These are phyloP conservation scores for Botrytis squamosa DNA, from an alignment of 2,329 filamentous ascomycete genomes.

Conservation along the genomic window DNA sequence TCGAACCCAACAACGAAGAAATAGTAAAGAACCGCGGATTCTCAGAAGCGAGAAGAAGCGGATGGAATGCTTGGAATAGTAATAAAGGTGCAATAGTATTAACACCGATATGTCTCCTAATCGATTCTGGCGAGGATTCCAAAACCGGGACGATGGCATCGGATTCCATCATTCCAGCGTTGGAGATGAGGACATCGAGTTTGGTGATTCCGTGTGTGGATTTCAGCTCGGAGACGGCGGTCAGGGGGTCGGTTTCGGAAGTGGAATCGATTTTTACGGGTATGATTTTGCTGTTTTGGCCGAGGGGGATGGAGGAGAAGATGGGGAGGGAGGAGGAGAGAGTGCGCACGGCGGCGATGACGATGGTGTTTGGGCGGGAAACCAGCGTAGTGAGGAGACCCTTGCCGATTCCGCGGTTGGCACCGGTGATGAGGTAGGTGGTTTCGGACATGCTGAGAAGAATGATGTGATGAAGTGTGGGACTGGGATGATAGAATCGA, in stretches of 20 bases:
- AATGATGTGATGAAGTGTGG: no score
- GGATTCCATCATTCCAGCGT: not conserved
- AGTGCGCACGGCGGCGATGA: constrained; percentile 44
- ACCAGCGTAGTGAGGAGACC: constrained; percentile 41
- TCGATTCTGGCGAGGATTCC: not conserved
- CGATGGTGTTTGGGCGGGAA: constrained; percentile 40
- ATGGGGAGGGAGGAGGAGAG: constrained; percentile 31
- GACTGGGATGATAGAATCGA: not conserved
- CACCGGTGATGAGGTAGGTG: constrained; percentile 28
- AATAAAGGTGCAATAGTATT: not conserved
- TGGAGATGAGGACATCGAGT: not conserved
- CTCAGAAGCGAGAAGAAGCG: constrained; percentile 41
- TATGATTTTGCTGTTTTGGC: constrained; percentile 38
- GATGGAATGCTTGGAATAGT: constrained; percentile 41
- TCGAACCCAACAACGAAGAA: constrained; percentile 33
- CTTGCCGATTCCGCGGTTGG: constrained; percentile 36
- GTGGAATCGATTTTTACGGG: not conserved
- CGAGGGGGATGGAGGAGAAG: constrained; percentile 32
- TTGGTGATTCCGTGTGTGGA: not conserved
- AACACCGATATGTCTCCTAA: not conserved
- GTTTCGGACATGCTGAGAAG: constrained; percentile 48
- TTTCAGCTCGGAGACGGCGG: constrained; percentile 37
- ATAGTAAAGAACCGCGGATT: constrained; percentile 43
- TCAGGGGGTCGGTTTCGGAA: constrained; percentile 28
- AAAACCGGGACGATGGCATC: not conserved